These are phyloP conservation scores for Emergomyces orientalis DNA, from an alignment of 2,329 filamentous ascomycete genomes.

Conservation along the genomic window DNA sequence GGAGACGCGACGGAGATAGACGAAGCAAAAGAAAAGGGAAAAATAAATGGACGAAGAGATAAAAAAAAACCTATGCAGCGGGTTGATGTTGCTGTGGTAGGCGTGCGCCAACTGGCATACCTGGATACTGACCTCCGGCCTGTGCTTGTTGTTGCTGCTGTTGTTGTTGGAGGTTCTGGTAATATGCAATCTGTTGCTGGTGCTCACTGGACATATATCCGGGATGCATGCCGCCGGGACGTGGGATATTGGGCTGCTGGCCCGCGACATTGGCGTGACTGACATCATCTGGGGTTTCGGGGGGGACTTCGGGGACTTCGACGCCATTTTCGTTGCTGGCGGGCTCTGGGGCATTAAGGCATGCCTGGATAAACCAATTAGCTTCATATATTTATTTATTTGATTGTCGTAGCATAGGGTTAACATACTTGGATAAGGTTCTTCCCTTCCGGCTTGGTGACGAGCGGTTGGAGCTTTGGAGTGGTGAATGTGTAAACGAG, in stretches of 20 bases:
- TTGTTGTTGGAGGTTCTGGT: constrained; percentile 67
- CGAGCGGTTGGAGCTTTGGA: constrained; percentile 92
- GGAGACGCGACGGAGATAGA: background rate
- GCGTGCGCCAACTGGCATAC: constrained; percentile 64
- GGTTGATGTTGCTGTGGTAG: constrained; percentile 78
- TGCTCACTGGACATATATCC: constrained; percentile 59
- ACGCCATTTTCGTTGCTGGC: constrained; percentile 73
- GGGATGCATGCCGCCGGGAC: constrained; percentile 57
- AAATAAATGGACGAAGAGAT: background rate
- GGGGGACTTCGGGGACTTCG: constrained; percentile 59
- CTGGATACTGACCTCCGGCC: constrained; percentile 58
- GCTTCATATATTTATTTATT: background rate
- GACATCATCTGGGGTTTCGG: constrained; percentile 88
- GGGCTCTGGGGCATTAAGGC: constrained; percentile 91
- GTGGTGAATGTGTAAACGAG: constrained; percentile 98
- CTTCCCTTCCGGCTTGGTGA: constrained; percentile 98
- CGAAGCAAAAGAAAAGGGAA: background rate
- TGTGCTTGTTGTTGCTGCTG: constrained; percentile 59
- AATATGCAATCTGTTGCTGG: constrained; percentile 71
- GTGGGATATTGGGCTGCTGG: constrained; percentile 56
- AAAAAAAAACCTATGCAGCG: constrained; percentile 49
- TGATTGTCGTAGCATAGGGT: background rate
- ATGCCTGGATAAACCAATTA: constrained; percentile 54
- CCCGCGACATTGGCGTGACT: constrained; percentile 65
- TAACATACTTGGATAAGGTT: constrained; percentile 87